Evolutionary conservation across 768 basidiomycete genomes (phyloP), one percentile per base, ranked within the genome.

Genomic region (Amanita fuliginea): DNA sequence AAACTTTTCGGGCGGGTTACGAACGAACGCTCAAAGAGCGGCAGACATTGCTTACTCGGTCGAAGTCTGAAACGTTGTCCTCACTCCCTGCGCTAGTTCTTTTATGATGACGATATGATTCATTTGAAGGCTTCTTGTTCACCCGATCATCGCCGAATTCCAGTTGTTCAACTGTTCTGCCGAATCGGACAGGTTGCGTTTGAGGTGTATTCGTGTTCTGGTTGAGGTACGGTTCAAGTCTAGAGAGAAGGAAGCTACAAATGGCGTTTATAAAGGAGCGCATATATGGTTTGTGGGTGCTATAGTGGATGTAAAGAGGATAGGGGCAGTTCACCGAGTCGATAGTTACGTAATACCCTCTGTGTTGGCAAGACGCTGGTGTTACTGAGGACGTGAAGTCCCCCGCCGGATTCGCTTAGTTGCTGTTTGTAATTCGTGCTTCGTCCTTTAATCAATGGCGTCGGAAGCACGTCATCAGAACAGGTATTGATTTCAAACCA

Each of bases 91-190:
- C n/a, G 19, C 48, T 35, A 0, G 48, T 32, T 21, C 30, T 11
- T 10, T 49, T 24, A 39, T 49, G 41, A 42, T 42, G 48, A 49
- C 48, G 35, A 24, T 49, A 42, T n/a, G 19, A 16, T 14, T 16
- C 24, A 18, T 26, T 41, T 10, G 30, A 6, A 16, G 26, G 5
- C n/a, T 13, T 32, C 32, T 32, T 32, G 11, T 32, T 0, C 10
- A 32, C n/a, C 35, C 1, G 35, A 9, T 6, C 26, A 6, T 26
- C 26, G 6, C 7, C 21, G n/a, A n/a, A n/a, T 42, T 42, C 41
- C 11, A 13, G 8, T 28, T 28, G 41, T 22, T n/a, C 13, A 21
- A 19, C 14, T 19, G n/a, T 16, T 14, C 13, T 18, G 13, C 21
- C 14, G 8, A 13, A 24, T 11, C 7, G 11, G 3, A 5, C 13